A percentile compares a stretch with the other conserved stretches of the same genome.
Conservation (phyloP, 208 protist genomes). For the Porcisia deanei region DNA sequence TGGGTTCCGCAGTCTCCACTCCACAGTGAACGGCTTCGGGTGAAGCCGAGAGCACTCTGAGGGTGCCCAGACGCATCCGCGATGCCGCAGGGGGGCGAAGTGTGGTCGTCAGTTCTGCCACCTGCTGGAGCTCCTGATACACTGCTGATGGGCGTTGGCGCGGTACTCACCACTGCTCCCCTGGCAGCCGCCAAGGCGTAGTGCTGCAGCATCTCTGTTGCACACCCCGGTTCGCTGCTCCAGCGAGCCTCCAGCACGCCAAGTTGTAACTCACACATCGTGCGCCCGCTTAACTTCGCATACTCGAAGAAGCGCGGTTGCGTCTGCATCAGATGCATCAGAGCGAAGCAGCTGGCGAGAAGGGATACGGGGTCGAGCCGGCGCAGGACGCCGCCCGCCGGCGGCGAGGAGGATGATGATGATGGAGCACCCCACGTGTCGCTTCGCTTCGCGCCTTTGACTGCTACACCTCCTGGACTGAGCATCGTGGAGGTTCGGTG, state of each 20-base stretch:
- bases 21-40: constrained; percentile 22
- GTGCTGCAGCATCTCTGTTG: constrained; percentile 23
- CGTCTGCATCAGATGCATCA: constrained; percentile 27
- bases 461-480: constrained; percentile 8
- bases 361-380: constrained; percentile 10
- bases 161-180: not conserved
- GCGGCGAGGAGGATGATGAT: not conserved
- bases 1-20: not conserved
- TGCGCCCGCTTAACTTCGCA: constrained; percentile 16
- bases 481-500: not conserved
- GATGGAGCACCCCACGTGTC: not conserved
- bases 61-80: not conserved
- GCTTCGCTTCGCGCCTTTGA: not conserved
- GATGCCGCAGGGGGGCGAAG: not conserved
- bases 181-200: not conserved
- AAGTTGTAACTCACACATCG: constrained; percentile 21
- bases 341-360: constrained; percentile 20
- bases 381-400: not conserved
- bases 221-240: not conserved
- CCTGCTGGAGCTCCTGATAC: not conserved
- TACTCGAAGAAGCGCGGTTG: constrained; percentile 15
- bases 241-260: constrained; percentile 12
- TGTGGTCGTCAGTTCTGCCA: not conserved
- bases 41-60: no score
- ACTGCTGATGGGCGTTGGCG: not conserved